Base-by-base conservation (phyloP, 2,329 filamentous ascomycete species). In the Cadophora sp. region DNA sequence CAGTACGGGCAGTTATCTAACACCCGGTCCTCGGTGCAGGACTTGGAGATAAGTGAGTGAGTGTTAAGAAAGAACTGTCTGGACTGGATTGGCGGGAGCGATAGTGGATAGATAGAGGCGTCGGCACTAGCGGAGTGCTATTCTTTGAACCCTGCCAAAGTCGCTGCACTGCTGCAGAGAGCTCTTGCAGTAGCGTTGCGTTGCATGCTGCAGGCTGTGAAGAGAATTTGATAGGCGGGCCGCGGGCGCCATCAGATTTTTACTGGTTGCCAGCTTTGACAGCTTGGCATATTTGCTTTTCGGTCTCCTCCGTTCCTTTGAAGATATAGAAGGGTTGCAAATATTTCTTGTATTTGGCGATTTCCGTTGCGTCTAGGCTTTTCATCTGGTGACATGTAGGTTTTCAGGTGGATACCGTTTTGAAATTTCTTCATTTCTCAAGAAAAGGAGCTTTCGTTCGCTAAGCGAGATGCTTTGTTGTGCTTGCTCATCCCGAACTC, bases 201-300 rank as follows among this genome's bases (percentile, higher is more conserved):
- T 58, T 5, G 20, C 33, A 22, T 13, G n/a, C n/a, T n/a, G n/a
- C 14, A 20, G 2, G 14, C 18, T 13, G n/a, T n/a, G 33, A 41
- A 41, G 36, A 41, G n/a, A 58, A 41, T 58, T 41, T 43, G 51
- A 55, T 55, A 55, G 51, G 51, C 51, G 30, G 50, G 30, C 51
- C 51, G 18, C 30, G 51, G 51, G 51, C 51, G 51, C 51, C 51
- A 55, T 55, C 51, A 39, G 30, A 55, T 55, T 55, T 55, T 36
- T 33, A 55, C 27, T 39, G 27, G 50, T 36, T 22, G 13, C 4
- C 20, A 27, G 22, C 47, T 24, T 11, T 50, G 47, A 50, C 24
- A 22, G 51, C 24, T 39, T 55, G 51, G 51, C 51, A 55, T 55
- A 39, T 11, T 39, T 20, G 30, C 51, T 39, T 55, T 22, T 55